Evolutionary conservation across 208 protist species (phyloP).

Genomic region (Phytomonas sp.): DNA sequence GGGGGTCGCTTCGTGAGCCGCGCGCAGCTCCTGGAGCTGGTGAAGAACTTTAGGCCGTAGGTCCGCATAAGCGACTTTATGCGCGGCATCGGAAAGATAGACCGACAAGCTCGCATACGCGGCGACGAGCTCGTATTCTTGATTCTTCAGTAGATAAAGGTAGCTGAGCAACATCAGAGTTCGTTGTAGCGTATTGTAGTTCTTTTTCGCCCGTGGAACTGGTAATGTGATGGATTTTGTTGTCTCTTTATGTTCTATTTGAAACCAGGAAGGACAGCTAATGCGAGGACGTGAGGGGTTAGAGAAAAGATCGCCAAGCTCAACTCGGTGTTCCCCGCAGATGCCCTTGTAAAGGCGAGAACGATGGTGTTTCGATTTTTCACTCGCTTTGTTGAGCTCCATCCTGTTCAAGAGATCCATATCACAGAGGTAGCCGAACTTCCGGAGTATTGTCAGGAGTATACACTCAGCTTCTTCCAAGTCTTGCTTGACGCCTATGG

Average conservation of each 20-base stretch:
- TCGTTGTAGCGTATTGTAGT: conserved; percentile 23
- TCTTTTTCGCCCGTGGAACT: conserved; percentile 10
- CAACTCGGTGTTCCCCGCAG: conserved; percentile 37
- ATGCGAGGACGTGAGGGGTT: conserved; percentile 16
- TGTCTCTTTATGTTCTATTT: conserved; percentile 3
- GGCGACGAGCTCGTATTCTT: conserved; percentile 40
- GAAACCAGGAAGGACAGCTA: conserved; percentile 7
- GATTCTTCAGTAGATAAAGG: conserved; percentile 38
- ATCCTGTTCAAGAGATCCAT: conserved; percentile 16
- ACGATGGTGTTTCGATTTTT: background rate
- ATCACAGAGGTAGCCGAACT: conserved; percentile 70
- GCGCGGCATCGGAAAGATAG: conserved; percentile 17
- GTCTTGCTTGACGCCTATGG: conserved; percentile 32
- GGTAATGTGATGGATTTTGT: conserved; percentile 1
- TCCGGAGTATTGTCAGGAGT: conserved; percentile 50
- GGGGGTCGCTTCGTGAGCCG: background rate
- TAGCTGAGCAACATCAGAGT: conserved; percentile 49
- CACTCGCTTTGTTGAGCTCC: background rate
- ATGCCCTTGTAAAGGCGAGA: conserved; percentile 11
- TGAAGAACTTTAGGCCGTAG: background rate
- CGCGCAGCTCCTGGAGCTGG: background rate
- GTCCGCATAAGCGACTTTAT: conserved; percentile 9
- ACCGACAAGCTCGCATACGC: conserved; percentile 55
- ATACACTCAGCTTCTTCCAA: conserved; percentile 46
- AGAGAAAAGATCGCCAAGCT: conserved; percentile 17